Evolutionary conservation across 768 basidiomycete genomes (phyloP).

Genomic region (Paxillus rubicundulus): DNA sequence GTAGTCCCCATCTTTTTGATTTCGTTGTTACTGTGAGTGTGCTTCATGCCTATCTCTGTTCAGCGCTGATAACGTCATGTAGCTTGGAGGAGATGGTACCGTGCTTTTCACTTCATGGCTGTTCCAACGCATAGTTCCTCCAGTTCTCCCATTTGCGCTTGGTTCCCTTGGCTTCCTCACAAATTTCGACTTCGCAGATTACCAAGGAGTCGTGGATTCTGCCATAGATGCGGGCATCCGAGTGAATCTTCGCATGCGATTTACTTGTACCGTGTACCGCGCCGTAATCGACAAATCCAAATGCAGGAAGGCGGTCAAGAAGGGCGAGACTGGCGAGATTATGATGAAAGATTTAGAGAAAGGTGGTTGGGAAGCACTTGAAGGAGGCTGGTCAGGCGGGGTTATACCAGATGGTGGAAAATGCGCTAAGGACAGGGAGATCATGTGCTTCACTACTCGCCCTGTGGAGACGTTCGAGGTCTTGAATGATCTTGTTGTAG

Average conservation of each 20-base stretch:
- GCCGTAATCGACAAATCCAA: conserved; percentile 74
- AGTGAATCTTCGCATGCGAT: conserved; percentile 97
- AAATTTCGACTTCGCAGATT: conserved; percentile 90
- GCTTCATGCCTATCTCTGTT: neutral
- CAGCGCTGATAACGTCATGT: conserved; percentile 12
- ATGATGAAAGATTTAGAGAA: conserved; percentile 91
- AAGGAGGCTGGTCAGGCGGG: conserved; percentile 64
- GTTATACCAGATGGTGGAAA: conserved; percentile 43
- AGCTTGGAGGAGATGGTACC: conserved; percentile 98
- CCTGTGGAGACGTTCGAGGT: conserved; percentile 96
- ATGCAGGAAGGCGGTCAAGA: conserved; percentile 82
- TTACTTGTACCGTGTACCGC: conserved; percentile 97
- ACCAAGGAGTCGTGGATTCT: conserved; percentile 81
- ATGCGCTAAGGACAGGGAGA: conserved; percentile 83
- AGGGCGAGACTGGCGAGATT: conserved; percentile 92
- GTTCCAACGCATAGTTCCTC: conserved; percentile 98
- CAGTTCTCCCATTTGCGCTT: conserved; percentile 93
- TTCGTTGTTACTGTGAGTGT: conserved; percentile 91
- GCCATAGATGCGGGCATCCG: conserved; percentile 91
- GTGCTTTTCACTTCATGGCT: conserved; percentile 99
- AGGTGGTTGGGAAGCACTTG: conserved; percentile 95
- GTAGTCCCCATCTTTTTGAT: conserved; percentile 90
- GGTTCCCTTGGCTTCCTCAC: conserved; percentile 98
- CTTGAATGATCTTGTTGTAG: conserved; percentile 95
- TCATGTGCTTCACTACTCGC: conserved; percentile 95